phyloP scores from a whole-genome alignment of 192 early-diverging fungal species.

The Physocladia obscura region DNA sequence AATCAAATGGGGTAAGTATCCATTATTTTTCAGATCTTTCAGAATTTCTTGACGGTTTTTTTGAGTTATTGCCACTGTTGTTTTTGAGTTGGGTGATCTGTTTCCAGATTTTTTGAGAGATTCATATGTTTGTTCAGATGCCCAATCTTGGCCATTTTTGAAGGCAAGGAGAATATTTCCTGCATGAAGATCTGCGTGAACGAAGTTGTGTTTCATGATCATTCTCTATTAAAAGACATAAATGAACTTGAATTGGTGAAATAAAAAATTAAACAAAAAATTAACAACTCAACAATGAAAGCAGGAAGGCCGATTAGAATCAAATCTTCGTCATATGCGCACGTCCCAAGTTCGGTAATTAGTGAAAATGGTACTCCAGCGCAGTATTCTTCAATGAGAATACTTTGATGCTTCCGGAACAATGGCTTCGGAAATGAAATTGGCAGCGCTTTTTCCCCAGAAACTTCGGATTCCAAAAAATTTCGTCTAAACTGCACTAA shows the following conservation, averaged over 20 bases:
- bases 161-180: slow-evolving; percentile 88
- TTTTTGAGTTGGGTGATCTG: no score
- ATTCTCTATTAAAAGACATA: slow-evolving; percentile 58
- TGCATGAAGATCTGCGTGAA: slow-evolving; percentile 77
- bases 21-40: slow-evolving; percentile 34
- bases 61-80: no score
- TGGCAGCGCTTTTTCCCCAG: background rate
- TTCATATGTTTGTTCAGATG: background rate
- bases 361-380: slow-evolving; percentile 70
- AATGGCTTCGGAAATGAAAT: slow-evolving; percentile 64
- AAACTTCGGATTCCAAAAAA: slow-evolving; percentile 15
- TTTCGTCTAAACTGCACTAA: slow-evolving; percentile 49
- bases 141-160: background rate
- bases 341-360: slow-evolving; percentile 64
- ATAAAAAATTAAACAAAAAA: background rate
- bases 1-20: slow-evolving; percentile 73
- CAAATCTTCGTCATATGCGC: slow-evolving; percentile 68
- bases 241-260: no score
- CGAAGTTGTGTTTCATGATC: slow-evolving; percentile 90
- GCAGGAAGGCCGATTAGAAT: slow-evolving; percentile 77
- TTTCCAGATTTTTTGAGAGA: background rate
- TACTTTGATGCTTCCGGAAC: slow-evolving; percentile 45
- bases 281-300: slow-evolving; percentile 56
- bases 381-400: slow-evolving; percentile 81
- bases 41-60: background rate